Evolutionary conservation across 73 alveolate species (phyloP).

Genomic region (Paramecium sexaurelia): DNA sequence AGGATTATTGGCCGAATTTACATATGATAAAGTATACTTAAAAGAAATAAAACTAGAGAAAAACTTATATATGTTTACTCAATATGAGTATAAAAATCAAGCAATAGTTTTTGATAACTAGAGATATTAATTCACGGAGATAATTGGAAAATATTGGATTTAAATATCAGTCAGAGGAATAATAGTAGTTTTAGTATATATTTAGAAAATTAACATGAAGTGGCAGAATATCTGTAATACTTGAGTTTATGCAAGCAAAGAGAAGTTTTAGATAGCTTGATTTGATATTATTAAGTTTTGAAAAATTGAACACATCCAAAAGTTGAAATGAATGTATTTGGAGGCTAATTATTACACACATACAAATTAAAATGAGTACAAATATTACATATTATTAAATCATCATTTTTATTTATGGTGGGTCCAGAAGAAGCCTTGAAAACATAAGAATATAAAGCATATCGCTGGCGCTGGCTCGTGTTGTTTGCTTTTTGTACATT

Average conservation of each 20-base stretch:
- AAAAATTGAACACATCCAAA: constrained; percentile 49
- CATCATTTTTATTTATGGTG: constrained; percentile 41
- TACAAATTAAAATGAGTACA: constrained; percentile 30
- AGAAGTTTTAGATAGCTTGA: neutral
- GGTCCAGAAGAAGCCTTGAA: constrained; percentile 21
- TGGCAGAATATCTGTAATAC: neutral
- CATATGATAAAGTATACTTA: neutral
- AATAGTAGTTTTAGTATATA: constrained; percentile 1
- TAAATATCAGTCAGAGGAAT: neutral
- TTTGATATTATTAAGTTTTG: neutral
- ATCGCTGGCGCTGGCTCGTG: constrained; percentile 40
- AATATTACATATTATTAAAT: constrained; percentile 34
- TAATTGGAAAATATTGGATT: neutral
- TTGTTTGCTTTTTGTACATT: constrained; percentile 42
- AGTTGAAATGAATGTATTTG: constrained; percentile 49
- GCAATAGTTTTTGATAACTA: constrained; percentile 21
- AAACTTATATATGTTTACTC: neutral
- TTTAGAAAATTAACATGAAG: constrained; percentile 6
- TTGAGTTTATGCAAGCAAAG: neutral
- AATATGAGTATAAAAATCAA: neutral
- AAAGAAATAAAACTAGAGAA: neutral
- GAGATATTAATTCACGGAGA: constrained; percentile 2
- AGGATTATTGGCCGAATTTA: neutral
- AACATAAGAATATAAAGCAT: constrained; percentile 23
- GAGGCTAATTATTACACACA: constrained; percentile 31